Conservation (phyloP, 2,329 filamentous ascomycete species). For the Calonectria naviculata region DNA sequence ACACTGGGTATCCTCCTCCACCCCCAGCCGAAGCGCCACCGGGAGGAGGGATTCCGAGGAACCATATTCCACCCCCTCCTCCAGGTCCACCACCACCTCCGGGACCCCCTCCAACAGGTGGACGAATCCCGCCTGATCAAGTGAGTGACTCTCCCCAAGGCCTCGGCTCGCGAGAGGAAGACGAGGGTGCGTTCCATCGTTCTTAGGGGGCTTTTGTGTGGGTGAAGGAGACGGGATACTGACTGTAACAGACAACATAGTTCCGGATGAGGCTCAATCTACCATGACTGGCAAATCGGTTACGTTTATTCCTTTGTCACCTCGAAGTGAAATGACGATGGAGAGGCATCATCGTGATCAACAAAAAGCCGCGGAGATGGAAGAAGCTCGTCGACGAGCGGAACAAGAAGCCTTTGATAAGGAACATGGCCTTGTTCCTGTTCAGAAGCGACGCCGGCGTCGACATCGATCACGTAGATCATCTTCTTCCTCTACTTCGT, state of each 20-base stretch:
- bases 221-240: slow-evolving; percentile 24
- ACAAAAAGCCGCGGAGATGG: slow-evolving; percentile 39
- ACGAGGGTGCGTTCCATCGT: slow-evolving; percentile 52
- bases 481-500: slow-evolving; percentile 47
- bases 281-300: slow-evolving; percentile 52
- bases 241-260: slow-evolving; percentile 46
- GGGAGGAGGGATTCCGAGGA: slow-evolving; percentile 12
- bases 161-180: slow-evolving; percentile 39
- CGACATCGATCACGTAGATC: slow-evolving; percentile 25
- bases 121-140: slow-evolving; percentile 52
- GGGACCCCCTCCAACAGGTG: slow-evolving; percentile 46
- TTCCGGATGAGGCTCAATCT: slow-evolving; percentile 25
- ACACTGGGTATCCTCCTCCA: slow-evolving; percentile 53
- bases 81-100: slow-evolving; percentile 47
- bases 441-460: slow-evolving; percentile 16
- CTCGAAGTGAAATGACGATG: slow-evolving; percentile 59
- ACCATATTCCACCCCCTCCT: slow-evolving; percentile 46
- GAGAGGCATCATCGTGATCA: slow-evolving; percentile 52
- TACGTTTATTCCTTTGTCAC: slow-evolving; percentile 60
- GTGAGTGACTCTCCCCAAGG: slow-evolving; percentile 54
- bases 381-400: slow-evolving; percentile 26
- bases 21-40: slow-evolving; percentile 42
- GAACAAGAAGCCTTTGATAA: slow-evolving; percentile 31
- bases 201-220: slow-evolving; percentile 32
- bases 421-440: slow-evolving; percentile 31